Conservation (phyloP, 2,329 filamentous ascomycete species). For the Trichoderma sp. region DNA sequence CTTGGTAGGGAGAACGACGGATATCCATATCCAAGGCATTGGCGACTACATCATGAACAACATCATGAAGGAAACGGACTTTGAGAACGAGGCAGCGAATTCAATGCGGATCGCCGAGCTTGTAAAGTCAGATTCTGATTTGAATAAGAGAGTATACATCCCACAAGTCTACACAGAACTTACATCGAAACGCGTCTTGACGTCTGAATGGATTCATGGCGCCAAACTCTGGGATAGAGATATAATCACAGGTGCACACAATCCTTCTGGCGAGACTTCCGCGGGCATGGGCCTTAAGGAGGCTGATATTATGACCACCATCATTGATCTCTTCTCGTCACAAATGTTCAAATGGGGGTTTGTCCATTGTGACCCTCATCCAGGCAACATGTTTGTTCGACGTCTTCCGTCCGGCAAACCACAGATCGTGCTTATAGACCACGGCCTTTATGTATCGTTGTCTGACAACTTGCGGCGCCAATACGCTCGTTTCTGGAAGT, state of each 20-base stretch:
- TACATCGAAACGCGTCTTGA: background rate
- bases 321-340: constrained; percentile 19
- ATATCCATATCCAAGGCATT: constrained; percentile 9
- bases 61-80: constrained; percentile 20
- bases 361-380: constrained; percentile 20
- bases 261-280: background rate
- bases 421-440: constrained; percentile 17
- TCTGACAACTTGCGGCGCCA: background rate
- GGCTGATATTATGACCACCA: constrained; percentile 8
- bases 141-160: constrained; percentile 11
- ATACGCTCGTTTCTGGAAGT: constrained; percentile 17
- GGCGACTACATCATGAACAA: constrained; percentile 15
- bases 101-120: background rate
- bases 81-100: constrained; percentile 16
- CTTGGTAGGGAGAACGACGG: background rate
- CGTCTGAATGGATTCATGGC: constrained; percentile 17
- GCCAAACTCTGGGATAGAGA: constrained; percentile 20
- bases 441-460: constrained; percentile 11
- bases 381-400: constrained; percentile 18
- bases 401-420: constrained; percentile 7
- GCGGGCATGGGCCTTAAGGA: constrained; percentile 1
- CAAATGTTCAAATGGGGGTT: constrained; percentile 23
- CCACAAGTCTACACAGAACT: constrained; percentile 11
- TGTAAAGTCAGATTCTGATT: background rate
- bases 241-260: constrained; percentile 3